A percentile compares a stretch with the other conserved stretches of the same genome.
Conservation (phyloP, 129 eudicot genomes). For the Oenanthe sinensis region DNA sequence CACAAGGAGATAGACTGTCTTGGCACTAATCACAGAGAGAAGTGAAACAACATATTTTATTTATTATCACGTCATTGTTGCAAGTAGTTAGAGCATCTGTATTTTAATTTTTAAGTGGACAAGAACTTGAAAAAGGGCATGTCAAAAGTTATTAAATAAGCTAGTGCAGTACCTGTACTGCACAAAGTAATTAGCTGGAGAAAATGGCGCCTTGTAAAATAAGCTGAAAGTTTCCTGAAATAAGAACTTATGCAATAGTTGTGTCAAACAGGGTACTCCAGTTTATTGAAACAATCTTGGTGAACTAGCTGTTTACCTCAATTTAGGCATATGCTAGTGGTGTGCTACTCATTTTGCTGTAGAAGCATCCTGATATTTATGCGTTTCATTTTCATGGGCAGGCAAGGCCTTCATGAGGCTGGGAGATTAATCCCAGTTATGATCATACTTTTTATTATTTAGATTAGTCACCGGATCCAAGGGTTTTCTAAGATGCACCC, state of each 20-base stretch:
- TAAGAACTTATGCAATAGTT: background rate
- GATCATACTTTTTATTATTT: background rate
- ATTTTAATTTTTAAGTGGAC: background rate
- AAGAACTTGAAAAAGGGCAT: background rate
- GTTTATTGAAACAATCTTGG: background rate
- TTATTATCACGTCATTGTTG: background rate
- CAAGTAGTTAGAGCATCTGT: background rate
- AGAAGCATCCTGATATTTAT: background rate
- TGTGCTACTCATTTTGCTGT: background rate
- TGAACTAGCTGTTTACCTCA: background rate
- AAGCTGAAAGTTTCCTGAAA: background rate
- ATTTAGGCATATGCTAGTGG: background rate
- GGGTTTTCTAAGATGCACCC: background rate
- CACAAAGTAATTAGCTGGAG: background rate
- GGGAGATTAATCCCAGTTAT: background rate
- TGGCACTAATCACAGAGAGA: background rate
- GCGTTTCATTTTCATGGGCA: background rate
- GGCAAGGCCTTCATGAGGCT: background rate
- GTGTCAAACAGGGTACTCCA: background rate
- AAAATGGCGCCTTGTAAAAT: background rate
- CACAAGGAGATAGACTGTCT: background rate
- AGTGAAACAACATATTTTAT: background rate
- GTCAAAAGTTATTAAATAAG: background rate
- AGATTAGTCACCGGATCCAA: background rate
- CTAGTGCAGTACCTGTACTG: background rate